Conservation (phyloP, 306 rosid genomes). For the Dryas octopetala region DNA sequence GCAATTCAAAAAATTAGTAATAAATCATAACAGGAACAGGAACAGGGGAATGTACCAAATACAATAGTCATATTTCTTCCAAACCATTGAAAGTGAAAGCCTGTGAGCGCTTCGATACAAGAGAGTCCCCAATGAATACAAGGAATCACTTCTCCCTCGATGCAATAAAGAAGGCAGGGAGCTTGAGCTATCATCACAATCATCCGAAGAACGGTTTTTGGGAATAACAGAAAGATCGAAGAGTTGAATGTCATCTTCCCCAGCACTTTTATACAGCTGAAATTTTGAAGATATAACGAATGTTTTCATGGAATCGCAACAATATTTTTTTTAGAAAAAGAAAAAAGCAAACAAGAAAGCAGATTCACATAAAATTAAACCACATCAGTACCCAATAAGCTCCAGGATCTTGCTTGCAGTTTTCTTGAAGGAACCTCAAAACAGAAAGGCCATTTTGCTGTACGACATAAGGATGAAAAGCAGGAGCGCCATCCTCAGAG, state of each 20-base stretch:
- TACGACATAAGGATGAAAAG: conserved; percentile 91
- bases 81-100: conserved; percentile 90
- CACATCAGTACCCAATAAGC: conserved; percentile 81
- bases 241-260: conserved; percentile 94
- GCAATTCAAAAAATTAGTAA: conserved; percentile 37
- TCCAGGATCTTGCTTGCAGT: conserved; percentile 98
- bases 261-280: conserved; percentile 95
- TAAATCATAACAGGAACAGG: conserved; percentile 9
- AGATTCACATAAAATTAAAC: conserved; percentile 15
- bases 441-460: conserved; percentile 97
- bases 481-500: conserved; percentile 92
- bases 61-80: conserved; percentile 30
- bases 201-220: conserved; percentile 53
- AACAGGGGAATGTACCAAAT: conserved; percentile 18
- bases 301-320: conserved; percentile 10
- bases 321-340: neutral
- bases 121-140: conserved; percentile 84
- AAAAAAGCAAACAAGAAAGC: conserved; percentile 1
- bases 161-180: conserved; percentile 65
- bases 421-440: conserved; percentile 94
- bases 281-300: conserved; percentile 25
- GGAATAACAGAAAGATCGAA: conserved; percentile 91
- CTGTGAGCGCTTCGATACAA: conserved; percentile 91
- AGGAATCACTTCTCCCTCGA: conserved; percentile 78
- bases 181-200: conserved; percentile 62